These are phyloP conservation scores for Fraxinus quadrangulata DNA, from an alignment of 257 asterid genomes.

Conservation along the genomic window DNA sequence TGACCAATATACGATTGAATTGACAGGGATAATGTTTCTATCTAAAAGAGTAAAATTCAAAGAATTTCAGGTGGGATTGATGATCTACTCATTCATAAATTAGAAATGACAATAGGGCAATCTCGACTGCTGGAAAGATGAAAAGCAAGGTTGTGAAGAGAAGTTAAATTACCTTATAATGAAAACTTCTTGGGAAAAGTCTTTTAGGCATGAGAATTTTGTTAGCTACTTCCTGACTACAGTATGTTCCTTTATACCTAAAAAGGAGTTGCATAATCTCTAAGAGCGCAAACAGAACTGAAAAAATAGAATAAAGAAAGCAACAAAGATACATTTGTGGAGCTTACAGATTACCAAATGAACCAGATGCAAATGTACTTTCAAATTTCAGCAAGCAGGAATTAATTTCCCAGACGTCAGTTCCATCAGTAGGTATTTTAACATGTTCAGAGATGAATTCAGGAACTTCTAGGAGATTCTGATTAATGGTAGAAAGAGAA, in stretches of 20 bases:
- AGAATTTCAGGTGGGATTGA: background rate
- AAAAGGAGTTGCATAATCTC: background rate
- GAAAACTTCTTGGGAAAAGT: slow-evolving; percentile 94
- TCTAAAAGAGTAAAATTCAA: background rate
- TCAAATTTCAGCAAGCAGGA: slow-evolving; percentile 54
- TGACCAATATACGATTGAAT: no score
- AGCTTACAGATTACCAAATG: slow-evolving; percentile 67
- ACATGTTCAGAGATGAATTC: slow-evolving; percentile 48
- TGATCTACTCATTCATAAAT: background rate
- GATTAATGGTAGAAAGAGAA: slow-evolving; percentile 38
- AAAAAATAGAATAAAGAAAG: background rate
- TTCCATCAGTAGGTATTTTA: slow-evolving; percentile 62
- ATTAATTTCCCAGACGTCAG: slow-evolving; percentile 77
- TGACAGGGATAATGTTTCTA: background rate
- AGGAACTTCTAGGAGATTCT: slow-evolving; percentile 13
- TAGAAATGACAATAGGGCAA: background rate
- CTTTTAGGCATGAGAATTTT: slow-evolving; percentile 92
- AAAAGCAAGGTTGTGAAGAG: background rate
- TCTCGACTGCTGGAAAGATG: background rate
- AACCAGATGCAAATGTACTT: slow-evolving; percentile 65
- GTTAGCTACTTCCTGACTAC: slow-evolving; percentile 93
- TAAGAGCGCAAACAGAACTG: slow-evolving; percentile 1
- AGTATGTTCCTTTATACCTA: slow-evolving; percentile 88
- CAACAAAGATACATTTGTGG: slow-evolving; percentile 1
- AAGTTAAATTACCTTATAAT: slow-evolving; percentile 76